These are phyloP conservation scores for Onygenales sp. DNA, from an alignment of 2,329 filamentous ascomycete genomes.

Conservation along the genomic window DNA sequence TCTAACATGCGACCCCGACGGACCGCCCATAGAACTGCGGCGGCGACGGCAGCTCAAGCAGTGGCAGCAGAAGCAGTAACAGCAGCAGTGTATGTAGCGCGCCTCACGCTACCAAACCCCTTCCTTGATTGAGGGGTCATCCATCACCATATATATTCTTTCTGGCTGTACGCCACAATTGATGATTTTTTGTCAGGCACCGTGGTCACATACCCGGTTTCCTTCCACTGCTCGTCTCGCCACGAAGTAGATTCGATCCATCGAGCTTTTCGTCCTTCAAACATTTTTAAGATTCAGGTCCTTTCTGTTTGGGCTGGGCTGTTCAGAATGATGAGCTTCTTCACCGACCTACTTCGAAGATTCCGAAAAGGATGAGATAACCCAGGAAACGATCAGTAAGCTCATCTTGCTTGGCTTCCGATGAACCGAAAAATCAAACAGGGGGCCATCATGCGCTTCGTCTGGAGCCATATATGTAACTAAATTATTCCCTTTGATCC, in stretches of 20 bases:
- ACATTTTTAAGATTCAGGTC: too few species aligned
- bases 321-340: neutral
- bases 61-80: neutral
- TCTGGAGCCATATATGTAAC: neutral
- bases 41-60: neutral
- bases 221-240: too few species aligned
- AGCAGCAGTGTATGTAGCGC: too few species aligned
- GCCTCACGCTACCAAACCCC: too few species aligned
- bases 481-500: neutral
- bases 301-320: too few species aligned
- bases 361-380: neutral
- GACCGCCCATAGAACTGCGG: neutral
- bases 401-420: neutral
- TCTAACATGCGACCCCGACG: neutral
- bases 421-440: neutral
- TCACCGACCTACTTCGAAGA: neutral
- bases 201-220: too few species aligned
- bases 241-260: too few species aligned
- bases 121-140: too few species aligned
- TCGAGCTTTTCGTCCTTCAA: too few species aligned
- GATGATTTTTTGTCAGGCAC: too few species aligned
- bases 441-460: neutral
- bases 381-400: neutral
- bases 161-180: too few species aligned
- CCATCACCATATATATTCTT: too few species aligned